A percentile compares a stretch with the other conserved stretches of the same genome.
phyloP scores from a whole-genome alignment of 306 rosid species.

The Fagus sylvatica region DNA sequence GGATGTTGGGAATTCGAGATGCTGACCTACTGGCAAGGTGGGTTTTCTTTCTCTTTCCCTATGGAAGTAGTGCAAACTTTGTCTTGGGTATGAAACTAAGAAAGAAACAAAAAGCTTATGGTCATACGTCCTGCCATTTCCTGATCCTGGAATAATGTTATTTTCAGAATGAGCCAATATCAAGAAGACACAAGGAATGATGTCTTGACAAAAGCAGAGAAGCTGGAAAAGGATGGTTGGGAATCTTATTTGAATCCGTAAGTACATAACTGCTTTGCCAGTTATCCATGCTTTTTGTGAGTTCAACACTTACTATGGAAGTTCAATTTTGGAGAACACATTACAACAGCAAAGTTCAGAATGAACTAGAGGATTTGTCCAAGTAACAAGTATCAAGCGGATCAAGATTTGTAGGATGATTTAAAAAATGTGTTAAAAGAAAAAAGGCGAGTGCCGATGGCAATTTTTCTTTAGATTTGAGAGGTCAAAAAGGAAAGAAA shows the following conservation, averaged over 20 bases:
- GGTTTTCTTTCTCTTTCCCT: constrained; percentile 6
- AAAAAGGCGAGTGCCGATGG: background rate
- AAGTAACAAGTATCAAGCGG: background rate
- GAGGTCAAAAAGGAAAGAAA: background rate
- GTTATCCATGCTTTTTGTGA: background rate
- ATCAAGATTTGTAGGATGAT: background rate
- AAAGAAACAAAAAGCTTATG: background rate
- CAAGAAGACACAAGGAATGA: constrained; percentile 61
- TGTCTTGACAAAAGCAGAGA: constrained; percentile 70
- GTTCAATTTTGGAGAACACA: background rate
- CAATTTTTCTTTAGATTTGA: background rate
- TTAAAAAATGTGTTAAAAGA: background rate
- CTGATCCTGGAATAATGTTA: constrained; percentile 4
- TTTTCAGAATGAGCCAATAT: constrained; percentile 73
- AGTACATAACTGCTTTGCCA: constrained; percentile 10
- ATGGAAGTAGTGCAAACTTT: background rate
- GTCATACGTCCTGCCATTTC: background rate
- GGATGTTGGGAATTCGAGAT: constrained; percentile 53
- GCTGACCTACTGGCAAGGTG: constrained; percentile 55
- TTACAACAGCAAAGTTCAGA: background rate
- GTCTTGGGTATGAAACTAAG: background rate
- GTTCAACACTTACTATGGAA: background rate
- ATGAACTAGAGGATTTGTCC: background rate
- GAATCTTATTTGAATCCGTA: constrained; percentile 43
- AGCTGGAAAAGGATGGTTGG: constrained; percentile 67